phyloP scores from a whole-genome alignment of 2,329 filamentous ascomycete genomes.

The Remersonia thermophila region DNA sequence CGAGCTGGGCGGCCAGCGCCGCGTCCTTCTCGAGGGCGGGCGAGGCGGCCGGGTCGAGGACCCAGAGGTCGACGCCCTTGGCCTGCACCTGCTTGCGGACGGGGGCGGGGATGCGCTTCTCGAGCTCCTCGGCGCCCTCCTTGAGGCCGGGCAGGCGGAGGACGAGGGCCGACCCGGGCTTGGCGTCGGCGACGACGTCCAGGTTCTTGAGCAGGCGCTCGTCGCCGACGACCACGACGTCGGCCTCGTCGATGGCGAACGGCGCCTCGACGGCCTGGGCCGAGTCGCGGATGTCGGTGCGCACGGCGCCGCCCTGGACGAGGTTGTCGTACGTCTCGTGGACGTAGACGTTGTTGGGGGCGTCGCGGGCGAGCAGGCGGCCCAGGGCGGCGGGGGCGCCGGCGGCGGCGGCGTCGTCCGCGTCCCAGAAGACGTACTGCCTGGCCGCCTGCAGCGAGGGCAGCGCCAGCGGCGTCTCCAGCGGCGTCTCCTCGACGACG shows the following conservation, averaged over 20 bases:
- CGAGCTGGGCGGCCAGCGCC: slow-evolving; percentile 59
- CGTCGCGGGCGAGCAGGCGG: slow-evolving; percentile 57
- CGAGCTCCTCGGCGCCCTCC: slow-evolving; percentile 58
- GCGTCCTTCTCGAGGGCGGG: slow-evolving; percentile 55
- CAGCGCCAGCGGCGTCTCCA: slow-evolving; percentile 20
- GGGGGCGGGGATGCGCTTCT: slow-evolving; percentile 65
- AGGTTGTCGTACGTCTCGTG: slow-evolving; percentile 54
- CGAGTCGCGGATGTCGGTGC: slow-evolving; percentile 76
- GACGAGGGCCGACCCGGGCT: slow-evolving; percentile 59
- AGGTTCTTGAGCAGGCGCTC: slow-evolving; percentile 70
- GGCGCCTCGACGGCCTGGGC: slow-evolving; percentile 74
- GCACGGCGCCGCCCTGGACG: slow-evolving; percentile 63
- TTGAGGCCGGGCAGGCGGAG: slow-evolving; percentile 69
- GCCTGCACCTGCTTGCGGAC: slow-evolving; percentile 61
- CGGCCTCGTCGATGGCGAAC: slow-evolving; percentile 67
- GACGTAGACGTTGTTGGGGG: slow-evolving; percentile 47
- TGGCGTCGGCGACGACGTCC: slow-evolving; percentile 58
- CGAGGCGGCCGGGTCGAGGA: slow-evolving; percentile 60
- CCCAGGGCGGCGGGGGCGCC: slow-evolving; percentile 51
- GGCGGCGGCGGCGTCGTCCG: slow-evolving; percentile 59
- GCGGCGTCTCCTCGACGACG: slow-evolving; percentile 22
- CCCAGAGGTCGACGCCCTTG: slow-evolving; percentile 58
- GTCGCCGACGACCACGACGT: slow-evolving; percentile 67
- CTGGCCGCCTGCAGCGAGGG: slow-evolving; percentile 44
- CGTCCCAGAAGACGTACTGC: slow-evolving; percentile 91